Evolutionary conservation across 495 filamentous ascomycete genomes (phyloP).

Genomic region (Articulospora tetracladia): DNA sequence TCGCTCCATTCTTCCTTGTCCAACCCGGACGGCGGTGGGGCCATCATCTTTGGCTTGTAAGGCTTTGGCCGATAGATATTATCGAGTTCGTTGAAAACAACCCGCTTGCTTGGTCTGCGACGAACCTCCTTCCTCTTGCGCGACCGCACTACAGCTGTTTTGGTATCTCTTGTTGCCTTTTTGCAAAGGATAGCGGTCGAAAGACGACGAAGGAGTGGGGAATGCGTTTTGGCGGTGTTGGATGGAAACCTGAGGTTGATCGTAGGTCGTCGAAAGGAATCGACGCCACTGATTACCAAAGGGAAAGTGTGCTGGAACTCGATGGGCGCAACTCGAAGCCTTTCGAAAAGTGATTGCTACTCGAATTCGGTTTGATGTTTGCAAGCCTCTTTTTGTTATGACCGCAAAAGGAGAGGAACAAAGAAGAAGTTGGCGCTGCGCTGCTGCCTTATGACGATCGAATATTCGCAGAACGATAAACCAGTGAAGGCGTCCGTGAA

Average conservation of each 20-base stretch:
- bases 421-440: conserved; percentile 10
- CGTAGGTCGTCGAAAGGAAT: conserved; percentile 6
- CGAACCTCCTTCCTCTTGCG: conserved; percentile 26
- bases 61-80: conserved; percentile 27
- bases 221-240: conserved; percentile 59
- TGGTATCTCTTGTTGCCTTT: conserved; percentile 36
- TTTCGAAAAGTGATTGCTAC: neutral
- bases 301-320: neutral
- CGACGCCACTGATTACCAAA: conserved; percentile 7
- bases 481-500: conserved; percentile 30
- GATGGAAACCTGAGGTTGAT: neutral
- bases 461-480: conserved; percentile 23
- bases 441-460: conserved; percentile 19
- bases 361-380: neutral
- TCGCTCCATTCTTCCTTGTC: conserved; percentile 27
- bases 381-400: too few relatives aligned
- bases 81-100: conserved; percentile 26
- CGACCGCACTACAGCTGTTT: conserved; percentile 20
- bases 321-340: neutral
- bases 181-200: conserved; percentile 33
- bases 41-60: conserved; percentile 36
- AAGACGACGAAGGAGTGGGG: conserved; percentile 56
- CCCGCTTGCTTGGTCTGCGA: conserved; percentile 12
- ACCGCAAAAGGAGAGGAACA: neutral
- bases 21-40: conserved; percentile 21